Conservation (phyloP, 441 rosid species). For the Aleurites moluccanus region DNA sequence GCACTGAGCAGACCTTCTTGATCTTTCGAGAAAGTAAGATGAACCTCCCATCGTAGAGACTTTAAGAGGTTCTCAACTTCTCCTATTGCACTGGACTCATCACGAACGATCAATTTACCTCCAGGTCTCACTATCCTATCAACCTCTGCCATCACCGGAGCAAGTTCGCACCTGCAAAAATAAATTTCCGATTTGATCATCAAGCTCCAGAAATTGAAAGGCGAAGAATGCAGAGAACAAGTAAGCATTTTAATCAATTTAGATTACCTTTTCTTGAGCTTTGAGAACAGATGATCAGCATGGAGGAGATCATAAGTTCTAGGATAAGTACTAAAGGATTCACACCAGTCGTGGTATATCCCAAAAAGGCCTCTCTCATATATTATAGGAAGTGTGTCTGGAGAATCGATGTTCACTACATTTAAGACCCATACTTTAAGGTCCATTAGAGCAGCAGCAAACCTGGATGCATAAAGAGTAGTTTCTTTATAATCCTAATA, state of each 20-base stretch:
- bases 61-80: conserved; percentile 78
- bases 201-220: not conserved
- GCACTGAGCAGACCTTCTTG: conserved; percentile 82
- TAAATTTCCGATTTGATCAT: not conserved
- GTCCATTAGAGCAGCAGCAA: conserved; percentile 85
- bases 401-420: conserved; percentile 74
- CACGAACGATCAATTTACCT: conserved; percentile 77
- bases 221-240: not conserved
- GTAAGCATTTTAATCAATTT: not conserved
- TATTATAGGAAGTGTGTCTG: conserved; percentile 89
- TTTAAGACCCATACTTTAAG: conserved; percentile 79
- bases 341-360: conserved; percentile 95
- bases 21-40: conserved; percentile 66
- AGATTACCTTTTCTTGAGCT: conserved; percentile 57
- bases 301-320: conserved; percentile 85
- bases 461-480: conserved; percentile 40
- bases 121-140: no score
- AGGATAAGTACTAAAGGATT: conserved; percentile 93
- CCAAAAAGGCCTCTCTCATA: conserved; percentile 90
- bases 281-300: conserved; percentile 96
- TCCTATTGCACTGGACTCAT: conserved; percentile 50
- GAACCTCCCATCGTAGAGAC: conserved; percentile 87
- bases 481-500: not conserved
- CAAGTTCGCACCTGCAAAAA: not conserved
- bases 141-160: no score